Base-by-base conservation (phyloP, 352 stramenopile species). In the Poterioochromonas sp. region DNA sequence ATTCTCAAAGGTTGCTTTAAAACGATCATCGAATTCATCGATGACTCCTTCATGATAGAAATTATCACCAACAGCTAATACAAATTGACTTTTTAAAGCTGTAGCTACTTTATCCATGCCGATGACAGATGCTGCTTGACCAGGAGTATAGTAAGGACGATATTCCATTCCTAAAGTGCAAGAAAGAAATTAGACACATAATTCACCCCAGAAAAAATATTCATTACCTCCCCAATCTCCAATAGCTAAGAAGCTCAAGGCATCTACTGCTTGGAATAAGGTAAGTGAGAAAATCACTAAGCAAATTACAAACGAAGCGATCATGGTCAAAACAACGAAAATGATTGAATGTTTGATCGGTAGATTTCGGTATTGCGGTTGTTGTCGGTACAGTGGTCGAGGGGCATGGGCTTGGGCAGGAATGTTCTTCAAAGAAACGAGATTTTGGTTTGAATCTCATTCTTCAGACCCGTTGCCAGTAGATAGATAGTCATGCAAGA, bases 61-160 rank as follows among this genome's bases (percentile, higher is more conserved):
- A 51, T 78, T 78, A 69, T 78, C 71, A 60, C 71, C 71, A 26
- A 78, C 5, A 41, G 71, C 71, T 32, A 78, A 29, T 32, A 78
- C 47, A 37, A 53, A 44, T 26, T 65, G 3, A 34, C 32, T 15
- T 29, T 41, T 26, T 22, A 78, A 26, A 34, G 15, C 20, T 53
- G 5, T 26, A 26, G 34, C 71, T 26, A 78, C 29, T 39, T 8
- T 69, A 20, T 8, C 47, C 71, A 78, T 78, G 5, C 5, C 71
- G 15, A 18, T 44, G 1, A 39, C 71, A 64, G 26, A 32, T 32
- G 71, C 47, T 22, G 2, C 29, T 53, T 78, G 71, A 26, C 5
- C 41, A 69, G 71, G 44, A 53, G 41, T 78, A 40, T 44, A 49
- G 39, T 47, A 78, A 65, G 71, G 71, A 32, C 1, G 20, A 26